A percentile compares a stretch with the other conserved stretches of the same genome.
Conservation (phyloP, 129 eudicot genomes). For the Helianthus tuberosus region DNA sequence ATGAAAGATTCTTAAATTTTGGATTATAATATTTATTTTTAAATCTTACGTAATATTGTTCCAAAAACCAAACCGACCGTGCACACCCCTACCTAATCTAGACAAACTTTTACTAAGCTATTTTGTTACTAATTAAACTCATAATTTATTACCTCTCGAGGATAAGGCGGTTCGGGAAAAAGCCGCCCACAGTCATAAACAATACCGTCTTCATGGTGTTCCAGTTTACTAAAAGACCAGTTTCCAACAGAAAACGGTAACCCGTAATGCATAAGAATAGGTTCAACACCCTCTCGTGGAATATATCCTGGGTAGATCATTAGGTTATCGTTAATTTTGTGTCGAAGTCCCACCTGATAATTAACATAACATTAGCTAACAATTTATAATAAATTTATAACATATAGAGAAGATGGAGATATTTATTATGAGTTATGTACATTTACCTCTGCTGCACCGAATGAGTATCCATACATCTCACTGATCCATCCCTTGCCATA, state of each 20-base stretch:
- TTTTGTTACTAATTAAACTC: conserved; percentile 10
- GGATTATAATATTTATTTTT: too few relatives aligned
- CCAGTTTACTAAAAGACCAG: conserved; percentile 92
- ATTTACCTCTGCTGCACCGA: conserved; percentile 95
- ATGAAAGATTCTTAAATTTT: too few relatives aligned
- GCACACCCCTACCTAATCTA: not conserved
- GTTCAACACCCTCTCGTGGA: conserved; percentile 89
- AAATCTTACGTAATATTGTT: too few relatives aligned
- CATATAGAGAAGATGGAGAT: not conserved
- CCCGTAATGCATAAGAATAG: conserved; percentile 94
- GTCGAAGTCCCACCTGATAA: conserved; percentile 95
- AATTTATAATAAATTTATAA: conserved; percentile 11
- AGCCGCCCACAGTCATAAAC: conserved; percentile 92
- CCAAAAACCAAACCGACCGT: too few relatives aligned
- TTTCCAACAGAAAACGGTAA: conserved; percentile 90
- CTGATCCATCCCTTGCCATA: conserved; percentile 95
- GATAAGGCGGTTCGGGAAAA: conserved; percentile 99
- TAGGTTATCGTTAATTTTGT: conserved; percentile 86
- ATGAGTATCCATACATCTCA: conserved; percentile 99
- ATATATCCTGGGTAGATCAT: conserved; percentile 96
- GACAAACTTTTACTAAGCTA: not conserved
- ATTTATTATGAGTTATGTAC: not conserved
- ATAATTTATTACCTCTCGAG: conserved; percentile 68
- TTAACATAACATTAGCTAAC: conserved; percentile 20
- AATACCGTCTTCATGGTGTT: conserved; percentile 78